phyloP scores from a whole-genome alignment of 2,329 filamentous ascomycete genomes.

The Aureobasidium musti region DNA sequence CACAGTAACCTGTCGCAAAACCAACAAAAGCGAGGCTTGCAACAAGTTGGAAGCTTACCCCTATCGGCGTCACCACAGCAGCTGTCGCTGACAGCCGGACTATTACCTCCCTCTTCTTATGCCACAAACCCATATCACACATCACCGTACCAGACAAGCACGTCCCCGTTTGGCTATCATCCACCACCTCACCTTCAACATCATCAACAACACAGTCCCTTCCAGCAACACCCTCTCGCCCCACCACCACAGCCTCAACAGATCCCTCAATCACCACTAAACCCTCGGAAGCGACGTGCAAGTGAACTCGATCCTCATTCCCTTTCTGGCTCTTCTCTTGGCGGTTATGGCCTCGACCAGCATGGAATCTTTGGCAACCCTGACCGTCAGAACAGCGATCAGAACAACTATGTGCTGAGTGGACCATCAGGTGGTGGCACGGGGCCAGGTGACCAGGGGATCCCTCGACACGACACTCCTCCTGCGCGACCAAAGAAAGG shows the following conservation, averaged over 20 bases:
- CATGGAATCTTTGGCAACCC: constrained; percentile 34
- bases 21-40: constrained; percentile 26
- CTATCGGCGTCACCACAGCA: constrained; percentile 26
- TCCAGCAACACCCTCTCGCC: constrained; percentile 48
- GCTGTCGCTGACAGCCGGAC: constrained; percentile 15
- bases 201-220: constrained; percentile 42
- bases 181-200: constrained; percentile 25
- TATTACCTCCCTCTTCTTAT: constrained; percentile 28
- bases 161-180: constrained; percentile 35
- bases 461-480: constrained; percentile 20
- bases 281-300: constrained; percentile 42
- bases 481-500: constrained; percentile 70
- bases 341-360: constrained; percentile 36
- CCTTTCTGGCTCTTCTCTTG: constrained; percentile 38
- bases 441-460: constrained; percentile 9
- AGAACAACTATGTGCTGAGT: constrained; percentile 24
- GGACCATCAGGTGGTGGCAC: background rate
- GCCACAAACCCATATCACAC: constrained; percentile 28
- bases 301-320: constrained; percentile 40
- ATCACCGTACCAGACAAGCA: constrained; percentile 47
- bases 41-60: constrained; percentile 22
- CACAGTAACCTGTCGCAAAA: constrained; percentile 26
- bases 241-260: constrained; percentile 37
- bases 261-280: constrained; percentile 40
- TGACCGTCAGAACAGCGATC: constrained; percentile 25